Percentiles rank a stretch among this genome's conserved stretches.
Evolutionary conservation across 768 basidiomycete species (phyloP).

Genomic region (Rhizopogon roseolus): DNA sequence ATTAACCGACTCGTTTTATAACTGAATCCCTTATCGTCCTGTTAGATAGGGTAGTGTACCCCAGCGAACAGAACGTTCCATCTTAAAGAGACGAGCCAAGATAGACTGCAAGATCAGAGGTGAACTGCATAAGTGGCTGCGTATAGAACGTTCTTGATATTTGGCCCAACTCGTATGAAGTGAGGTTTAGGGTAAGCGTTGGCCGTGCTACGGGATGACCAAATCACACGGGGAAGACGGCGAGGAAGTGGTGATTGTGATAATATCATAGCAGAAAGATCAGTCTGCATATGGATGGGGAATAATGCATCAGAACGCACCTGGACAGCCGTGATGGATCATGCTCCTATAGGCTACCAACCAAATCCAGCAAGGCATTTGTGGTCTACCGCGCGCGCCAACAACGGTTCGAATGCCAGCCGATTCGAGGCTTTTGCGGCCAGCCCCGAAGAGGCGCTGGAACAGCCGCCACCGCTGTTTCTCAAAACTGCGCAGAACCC

Average conservation of each 20-base stretch:
- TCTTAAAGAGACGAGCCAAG: background rate
- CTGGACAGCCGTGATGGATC: too few species aligned
- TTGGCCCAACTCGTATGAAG: background rate
- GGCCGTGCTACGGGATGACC: background rate
- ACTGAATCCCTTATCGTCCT: background rate
- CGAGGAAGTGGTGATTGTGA: too few species aligned
- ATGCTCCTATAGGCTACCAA: too few species aligned
- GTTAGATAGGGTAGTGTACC: background rate
- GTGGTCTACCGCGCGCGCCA: background rate
- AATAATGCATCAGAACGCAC: too few species aligned
- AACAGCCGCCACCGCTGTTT: background rate
- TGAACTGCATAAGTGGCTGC: background rate
- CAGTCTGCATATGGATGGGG: too few species aligned
- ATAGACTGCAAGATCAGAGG: background rate
- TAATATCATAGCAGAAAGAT: too few species aligned
- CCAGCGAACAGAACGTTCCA: background rate
- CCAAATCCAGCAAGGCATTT: background rate
- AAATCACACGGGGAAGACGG: background rate
- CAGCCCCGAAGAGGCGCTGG: background rate
- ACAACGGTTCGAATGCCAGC: background rate
- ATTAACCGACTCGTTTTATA: too few species aligned
- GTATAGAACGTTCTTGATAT: background rate
- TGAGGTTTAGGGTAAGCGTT: background rate
- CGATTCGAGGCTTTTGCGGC: background rate
- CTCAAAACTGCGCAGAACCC: background rate